Percentiles rank a stretch among this genome's conserved stretches.
phyloP scores from a whole-genome alignment of 768 basidiomycete species.

The Leccinum arenicola region DNA sequence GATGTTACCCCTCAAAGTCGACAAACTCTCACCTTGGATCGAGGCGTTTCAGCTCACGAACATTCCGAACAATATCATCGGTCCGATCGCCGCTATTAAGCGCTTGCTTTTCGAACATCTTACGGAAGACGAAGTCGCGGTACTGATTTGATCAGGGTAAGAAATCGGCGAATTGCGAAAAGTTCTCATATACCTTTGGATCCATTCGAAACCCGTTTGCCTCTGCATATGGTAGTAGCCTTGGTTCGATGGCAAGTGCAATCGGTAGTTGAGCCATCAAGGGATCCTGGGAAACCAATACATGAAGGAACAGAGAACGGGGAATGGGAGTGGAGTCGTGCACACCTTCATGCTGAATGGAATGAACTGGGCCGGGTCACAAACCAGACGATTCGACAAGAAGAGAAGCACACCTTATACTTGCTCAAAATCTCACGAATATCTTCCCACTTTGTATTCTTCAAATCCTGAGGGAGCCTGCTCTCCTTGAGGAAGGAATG shows the following conservation, averaged over 20 bases:
- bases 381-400: constrained; percentile 3
- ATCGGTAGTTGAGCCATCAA: constrained; percentile 77
- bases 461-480: constrained; percentile 56
- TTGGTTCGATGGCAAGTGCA: constrained; percentile 73
- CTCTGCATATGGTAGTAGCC: constrained; percentile 66
- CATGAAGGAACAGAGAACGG: constrained; percentile 5
- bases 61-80: constrained; percentile 66
- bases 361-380: constrained; percentile 54
- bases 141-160: constrained; percentile 44
- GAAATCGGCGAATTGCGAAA: constrained; percentile 3
- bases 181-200: constrained; percentile 49
- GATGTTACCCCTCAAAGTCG: not conserved
- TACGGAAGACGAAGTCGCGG: constrained; percentile 83
- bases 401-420: constrained; percentile 50
- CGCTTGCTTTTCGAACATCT: constrained; percentile 68
- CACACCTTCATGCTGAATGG: constrained; percentile 70
- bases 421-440: constrained; percentile 65
- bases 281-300: constrained; percentile 51
- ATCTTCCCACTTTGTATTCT: constrained; percentile 59
- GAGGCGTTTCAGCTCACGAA: constrained; percentile 67
- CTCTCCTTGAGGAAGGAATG: constrained; percentile 66
- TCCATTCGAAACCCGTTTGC: constrained; percentile 79
- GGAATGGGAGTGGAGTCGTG: not conserved
- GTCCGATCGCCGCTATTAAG: constrained; percentile 49
- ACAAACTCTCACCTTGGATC: constrained; percentile 55